Evolutionary conservation across 768 basidiomycete genomes (phyloP), one percentile per base, ranked within the genome.

Genomic region (Collybiopsis confluens): DNA sequence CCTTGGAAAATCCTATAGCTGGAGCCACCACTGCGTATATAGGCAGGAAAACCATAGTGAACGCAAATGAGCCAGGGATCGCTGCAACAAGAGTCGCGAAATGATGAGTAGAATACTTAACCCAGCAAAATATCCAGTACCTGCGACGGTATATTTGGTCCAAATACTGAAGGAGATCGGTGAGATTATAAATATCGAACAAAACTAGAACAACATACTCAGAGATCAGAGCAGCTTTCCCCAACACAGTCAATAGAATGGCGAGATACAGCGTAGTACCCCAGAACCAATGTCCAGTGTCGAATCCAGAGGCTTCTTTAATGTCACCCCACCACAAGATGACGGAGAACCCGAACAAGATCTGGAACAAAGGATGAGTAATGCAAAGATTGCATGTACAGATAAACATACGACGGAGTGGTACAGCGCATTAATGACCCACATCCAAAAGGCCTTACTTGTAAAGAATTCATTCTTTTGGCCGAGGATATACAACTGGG

Each of bases 221-320:
- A 3, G 97, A 98, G 41, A 98, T 88, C 55, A 99, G 70, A 0
- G 96, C 96, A 15, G 97, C 97, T 70, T 99, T 98, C 40, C 95
- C 97, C 7, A 99, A 82, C 2, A 98, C 96, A 1, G 96, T 98
- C 46, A 98, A 75, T 26, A 98, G 78, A 7, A 97, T 92, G 1
- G 90, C 85, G 43, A 98, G 81, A 67, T 98, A 99, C n/a, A 98
- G 71, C 21, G 89, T 90, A 11, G 93, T 96, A 45, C 97, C 97
- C 96, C 96, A 99, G 61, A 95, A 91, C 97, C 97, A 99, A 73
- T 94, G 92, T 1, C 93, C 96, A 10, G 88, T 83, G 65, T 96
- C 91, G 53, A 81, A 76, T 1, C 97, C 97, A 50, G 83, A 75
- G 0, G 80, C 70, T 51, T 89, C 83, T 61, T 93, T 89, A 58